Percentiles rank a stretch among this genome's conserved stretches.
Conservation (phyloP, 352 stramenopile genomes). For the Halophytophthora batemanensis region DNA sequence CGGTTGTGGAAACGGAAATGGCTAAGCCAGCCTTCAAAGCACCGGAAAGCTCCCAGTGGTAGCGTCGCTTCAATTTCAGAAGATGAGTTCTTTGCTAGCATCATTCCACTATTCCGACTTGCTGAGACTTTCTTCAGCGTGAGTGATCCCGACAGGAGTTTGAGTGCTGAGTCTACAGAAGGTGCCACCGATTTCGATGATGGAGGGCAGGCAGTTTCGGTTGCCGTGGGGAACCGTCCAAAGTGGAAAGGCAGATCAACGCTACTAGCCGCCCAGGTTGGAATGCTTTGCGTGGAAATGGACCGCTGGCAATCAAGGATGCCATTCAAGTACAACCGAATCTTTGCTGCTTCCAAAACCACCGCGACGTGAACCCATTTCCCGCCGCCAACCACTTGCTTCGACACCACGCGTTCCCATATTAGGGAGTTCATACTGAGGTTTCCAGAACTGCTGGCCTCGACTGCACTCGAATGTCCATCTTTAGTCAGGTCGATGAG, state of each 20-base stretch:
- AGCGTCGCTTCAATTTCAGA: background rate
- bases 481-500: slow-evolving; percentile 20
- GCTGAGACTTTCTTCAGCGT: slow-evolving; percentile 11
- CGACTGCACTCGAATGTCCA: background rate
- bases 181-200: background rate
- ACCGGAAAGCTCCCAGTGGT: slow-evolving; percentile 19
- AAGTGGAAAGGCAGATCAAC: slow-evolving; percentile 60
- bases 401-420: slow-evolving; percentile 69
- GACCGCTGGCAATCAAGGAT: slow-evolving; percentile 80
- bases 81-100: slow-evolving; percentile 9
- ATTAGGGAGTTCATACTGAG: slow-evolving; percentile 22
- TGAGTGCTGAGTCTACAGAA: slow-evolving; percentile 11
- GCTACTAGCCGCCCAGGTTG: slow-evolving; percentile 22
- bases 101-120: slow-evolving; percentile 9
- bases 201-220: background rate
- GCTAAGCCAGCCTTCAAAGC: slow-evolving; percentile 81
- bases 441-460: background rate
- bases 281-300: slow-evolving; percentile 32
- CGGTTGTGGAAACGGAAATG: slow-evolving; percentile 90
- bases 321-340: slow-evolving; percentile 91
- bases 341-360: slow-evolving; percentile 80
- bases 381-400: slow-evolving; percentile 54
- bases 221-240: slow-evolving; percentile 23
- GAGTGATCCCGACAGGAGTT: slow-evolving; percentile 20
- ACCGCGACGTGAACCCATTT: slow-evolving; percentile 87